Evolutionary conservation across 2,329 filamentous ascomycete genomes (phyloP).

Genomic region (Paecilomyces sp.): DNA sequence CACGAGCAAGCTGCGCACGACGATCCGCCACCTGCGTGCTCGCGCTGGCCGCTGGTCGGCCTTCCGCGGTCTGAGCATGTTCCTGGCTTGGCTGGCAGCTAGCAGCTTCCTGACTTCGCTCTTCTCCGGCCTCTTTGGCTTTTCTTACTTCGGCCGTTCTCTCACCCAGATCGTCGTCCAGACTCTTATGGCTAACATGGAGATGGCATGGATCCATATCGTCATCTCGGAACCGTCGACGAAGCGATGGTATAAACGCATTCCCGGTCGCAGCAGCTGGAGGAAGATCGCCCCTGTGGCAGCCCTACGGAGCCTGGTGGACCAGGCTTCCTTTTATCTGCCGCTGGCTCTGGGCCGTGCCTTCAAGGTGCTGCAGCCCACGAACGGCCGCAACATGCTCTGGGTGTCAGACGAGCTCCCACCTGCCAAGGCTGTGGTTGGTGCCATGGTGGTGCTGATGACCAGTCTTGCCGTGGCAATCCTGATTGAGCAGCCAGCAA

Average conservation of each 20-base stretch:
- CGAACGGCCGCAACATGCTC: conserved; percentile 25
- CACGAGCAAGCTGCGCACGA: conserved; percentile 53
- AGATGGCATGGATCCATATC: conserved; percentile 77
- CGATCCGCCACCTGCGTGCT: conserved; percentile 54
- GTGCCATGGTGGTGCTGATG: conserved; percentile 29
- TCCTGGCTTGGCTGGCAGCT: conserved; percentile 41
- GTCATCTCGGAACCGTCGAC: conserved; percentile 65
- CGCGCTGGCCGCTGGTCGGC: conserved; percentile 58
- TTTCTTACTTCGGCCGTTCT: conserved; percentile 34
- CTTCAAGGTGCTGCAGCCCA: conserved; percentile 38
- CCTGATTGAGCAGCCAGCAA: conserved; percentile 65
- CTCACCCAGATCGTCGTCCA: conserved; percentile 52
- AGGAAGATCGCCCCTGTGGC: conserved; percentile 64
- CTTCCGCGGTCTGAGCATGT: conserved; percentile 60
- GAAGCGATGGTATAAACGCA: conserved; percentile 60
- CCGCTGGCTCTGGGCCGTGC: conserved; percentile 37
- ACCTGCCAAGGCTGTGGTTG: conserved; percentile 29
- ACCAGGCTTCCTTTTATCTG: conserved; percentile 38
- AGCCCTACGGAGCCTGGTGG: conserved; percentile 53
- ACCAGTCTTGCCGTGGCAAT: conserved; percentile 43
- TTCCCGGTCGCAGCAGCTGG: conserved; percentile 60
- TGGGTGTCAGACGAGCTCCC: conserved; percentile 21
- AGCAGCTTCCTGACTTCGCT: conserved; percentile 38
- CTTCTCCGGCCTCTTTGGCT: conserved; percentile 35
- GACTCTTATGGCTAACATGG: conserved; percentile 59